Percentiles rank a stretch among this genome's conserved stretches.
phyloP scores from a whole-genome alignment of 768 basidiomycete species.

The Amanita pseudoporphyria region DNA sequence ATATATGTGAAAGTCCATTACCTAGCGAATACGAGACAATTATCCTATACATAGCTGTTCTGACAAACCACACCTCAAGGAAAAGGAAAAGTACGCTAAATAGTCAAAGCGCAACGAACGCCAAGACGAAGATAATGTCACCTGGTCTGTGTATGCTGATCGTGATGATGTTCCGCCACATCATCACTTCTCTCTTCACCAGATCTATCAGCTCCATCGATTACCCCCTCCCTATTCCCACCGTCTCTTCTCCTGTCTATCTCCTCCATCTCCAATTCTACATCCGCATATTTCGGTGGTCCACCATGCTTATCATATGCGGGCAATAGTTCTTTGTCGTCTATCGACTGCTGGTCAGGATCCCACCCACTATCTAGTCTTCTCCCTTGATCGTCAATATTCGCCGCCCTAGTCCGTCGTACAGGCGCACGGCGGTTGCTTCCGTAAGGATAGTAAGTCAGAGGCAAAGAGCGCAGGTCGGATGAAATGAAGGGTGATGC shows the following conservation, averaged over 20 bases:
- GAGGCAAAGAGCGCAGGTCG: not conserved
- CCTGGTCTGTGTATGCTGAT: no score
- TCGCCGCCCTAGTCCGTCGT: slow-evolving; percentile 19
- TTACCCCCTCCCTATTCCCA: not conserved
- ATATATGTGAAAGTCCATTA: no score
- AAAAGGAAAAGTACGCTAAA: no score
- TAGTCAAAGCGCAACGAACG: no score
- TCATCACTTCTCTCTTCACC: no score
- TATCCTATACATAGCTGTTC: no score
- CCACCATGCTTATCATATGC: slow-evolving; percentile 36
- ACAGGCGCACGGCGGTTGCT: not conserved
- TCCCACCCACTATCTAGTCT: slow-evolving; percentile 13
- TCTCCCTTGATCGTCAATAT: slow-evolving; percentile 32
- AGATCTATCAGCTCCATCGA: no score
- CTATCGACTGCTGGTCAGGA: slow-evolving; percentile 20
- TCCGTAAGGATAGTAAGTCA: not conserved
- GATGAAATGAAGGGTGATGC: slow-evolving; percentile 1
- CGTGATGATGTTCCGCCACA: no score
- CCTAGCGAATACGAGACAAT: no score
- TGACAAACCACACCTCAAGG: no score
- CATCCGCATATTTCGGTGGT: slow-evolving; percentile 35
- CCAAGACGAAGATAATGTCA: no score
- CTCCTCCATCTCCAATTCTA: not conserved
- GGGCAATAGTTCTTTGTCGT: slow-evolving; percentile 37
- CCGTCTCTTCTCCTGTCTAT: not conserved